A percentile compares a stretch with the other conserved stretches of the same genome.
phyloP scores from a whole-genome alignment of 78 protist genomes.

The Kipferlia bialata region DNA sequence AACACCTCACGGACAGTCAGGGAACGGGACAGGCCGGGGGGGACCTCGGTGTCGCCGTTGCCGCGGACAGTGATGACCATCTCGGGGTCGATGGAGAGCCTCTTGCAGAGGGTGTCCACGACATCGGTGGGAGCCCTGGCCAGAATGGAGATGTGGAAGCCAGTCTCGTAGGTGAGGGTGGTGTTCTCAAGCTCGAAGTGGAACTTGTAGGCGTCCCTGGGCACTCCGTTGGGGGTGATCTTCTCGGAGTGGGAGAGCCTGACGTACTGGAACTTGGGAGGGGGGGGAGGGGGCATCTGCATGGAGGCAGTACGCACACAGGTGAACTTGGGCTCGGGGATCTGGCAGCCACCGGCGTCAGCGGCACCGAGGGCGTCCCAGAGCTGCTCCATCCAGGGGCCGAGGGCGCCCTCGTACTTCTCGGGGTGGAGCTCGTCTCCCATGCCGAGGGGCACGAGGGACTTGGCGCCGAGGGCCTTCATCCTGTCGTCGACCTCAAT shows the following conservation, averaged over 20 bases:
- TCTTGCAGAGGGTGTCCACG: background rate
- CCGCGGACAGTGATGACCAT: background rate
- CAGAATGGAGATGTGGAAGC: background rate
- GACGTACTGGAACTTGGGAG: constrained; percentile 11
- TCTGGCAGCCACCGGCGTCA: background rate
- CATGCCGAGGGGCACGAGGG: background rate
- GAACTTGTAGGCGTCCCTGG: background rate
- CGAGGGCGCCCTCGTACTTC: background rate
- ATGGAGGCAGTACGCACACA: background rate
- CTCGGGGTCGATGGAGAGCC: background rate
- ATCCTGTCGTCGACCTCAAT: background rate
- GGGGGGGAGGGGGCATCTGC: background rate
- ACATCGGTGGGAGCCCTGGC: background rate
- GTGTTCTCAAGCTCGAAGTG: background rate
- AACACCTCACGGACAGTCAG: background rate
- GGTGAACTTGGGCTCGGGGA: background rate
- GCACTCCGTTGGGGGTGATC: constrained; percentile 1
- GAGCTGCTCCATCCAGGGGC: constrained; percentile 7
- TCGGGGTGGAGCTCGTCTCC: constrained; percentile 13
- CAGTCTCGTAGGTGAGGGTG: constrained; percentile 7
- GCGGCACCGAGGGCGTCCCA: constrained; percentile 6
- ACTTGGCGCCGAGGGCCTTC: constrained; percentile 5
- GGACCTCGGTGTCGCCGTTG: background rate
- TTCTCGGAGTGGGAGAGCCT: background rate
- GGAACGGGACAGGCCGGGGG: background rate